These are phyloP conservation scores for Medicago lupulina DNA, from an alignment of 306 rosid genomes.

Conservation along the genomic window DNA sequence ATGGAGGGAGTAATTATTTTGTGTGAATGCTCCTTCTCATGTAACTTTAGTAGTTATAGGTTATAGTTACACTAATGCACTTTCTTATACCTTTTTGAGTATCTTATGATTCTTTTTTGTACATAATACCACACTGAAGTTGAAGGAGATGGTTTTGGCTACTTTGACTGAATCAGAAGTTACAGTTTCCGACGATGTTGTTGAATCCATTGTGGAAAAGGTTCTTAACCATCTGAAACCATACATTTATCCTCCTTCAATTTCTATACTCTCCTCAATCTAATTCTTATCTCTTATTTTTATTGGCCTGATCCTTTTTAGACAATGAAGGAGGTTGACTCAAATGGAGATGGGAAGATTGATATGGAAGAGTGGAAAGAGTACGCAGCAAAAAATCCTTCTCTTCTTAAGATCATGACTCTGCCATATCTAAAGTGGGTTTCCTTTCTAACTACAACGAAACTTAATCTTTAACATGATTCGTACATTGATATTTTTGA, in stretches of 20 bases:
- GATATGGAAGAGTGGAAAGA: constrained; percentile 74
- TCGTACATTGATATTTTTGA: neutral
- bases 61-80: constrained; percentile 4
- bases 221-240: constrained; percentile 39
- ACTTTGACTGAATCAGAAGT: constrained; percentile 66
- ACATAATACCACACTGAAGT: constrained; percentile 45
- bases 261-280: constrained; percentile 15
- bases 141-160: constrained; percentile 84
- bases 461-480: neutral
- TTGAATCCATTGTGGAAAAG: constrained; percentile 70
- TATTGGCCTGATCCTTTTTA: constrained; percentile 33
- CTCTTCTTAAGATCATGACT: constrained; percentile 73
- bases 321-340: constrained; percentile 70
- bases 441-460: constrained; percentile 17
- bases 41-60: neutral
- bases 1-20: no score
- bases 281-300: constrained; percentile 1
- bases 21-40: no score
- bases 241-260: neutral
- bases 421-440: constrained; percentile 75
- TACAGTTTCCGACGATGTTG: constrained; percentile 53
- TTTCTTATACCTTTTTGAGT: constrained; percentile 13
- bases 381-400: constrained; percentile 59
- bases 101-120: constrained; percentile 14
- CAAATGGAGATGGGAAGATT: constrained; percentile 76